These are phyloP conservation scores for Cystoisospora suis DNA, from an alignment of 169 alveolate genomes.

Conservation along the genomic window DNA sequence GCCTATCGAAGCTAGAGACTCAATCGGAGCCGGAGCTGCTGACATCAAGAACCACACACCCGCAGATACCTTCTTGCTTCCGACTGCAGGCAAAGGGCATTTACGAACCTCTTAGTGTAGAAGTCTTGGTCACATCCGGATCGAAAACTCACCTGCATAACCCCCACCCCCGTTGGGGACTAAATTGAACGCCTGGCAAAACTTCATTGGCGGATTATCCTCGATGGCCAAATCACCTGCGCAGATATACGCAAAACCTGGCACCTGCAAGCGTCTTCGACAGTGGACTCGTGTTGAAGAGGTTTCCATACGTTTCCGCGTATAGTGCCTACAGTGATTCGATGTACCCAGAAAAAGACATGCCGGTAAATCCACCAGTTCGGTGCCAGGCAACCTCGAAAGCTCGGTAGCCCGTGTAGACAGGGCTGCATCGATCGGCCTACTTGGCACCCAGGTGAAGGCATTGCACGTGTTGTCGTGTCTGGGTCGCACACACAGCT, in stretches of 20 bases:
- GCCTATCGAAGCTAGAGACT: not conserved
- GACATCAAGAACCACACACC: not conserved
- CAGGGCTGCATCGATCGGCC: too few species aligned
- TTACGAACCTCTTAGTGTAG: not conserved
- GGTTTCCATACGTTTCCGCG: too few species aligned
- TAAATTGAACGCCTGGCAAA: constrained; percentile 78
- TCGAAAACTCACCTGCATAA: constrained; percentile 68
- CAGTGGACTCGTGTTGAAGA: too few species aligned
- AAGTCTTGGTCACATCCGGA: not conserved
- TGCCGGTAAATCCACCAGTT: not conserved
- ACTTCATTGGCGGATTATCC: constrained; percentile 81
- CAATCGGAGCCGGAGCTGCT: not conserved
- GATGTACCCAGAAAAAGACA: too few species aligned
- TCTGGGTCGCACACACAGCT: too few species aligned
- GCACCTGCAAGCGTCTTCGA: too few species aligned
- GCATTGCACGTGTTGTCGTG: too few species aligned
- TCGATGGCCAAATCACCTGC: constrained; percentile 78
- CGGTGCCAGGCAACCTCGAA: too few species aligned
- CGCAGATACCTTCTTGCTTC: not conserved
- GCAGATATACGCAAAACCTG: not conserved
- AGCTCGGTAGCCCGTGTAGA: too few species aligned
- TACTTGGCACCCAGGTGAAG: too few species aligned
- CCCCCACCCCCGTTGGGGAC: constrained; percentile 81
- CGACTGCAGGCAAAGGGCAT: not conserved
- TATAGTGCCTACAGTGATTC: too few species aligned